Base-by-base conservation (phyloP, 805 yeast genomes). In the Lachancea thermotolerans region DNA sequence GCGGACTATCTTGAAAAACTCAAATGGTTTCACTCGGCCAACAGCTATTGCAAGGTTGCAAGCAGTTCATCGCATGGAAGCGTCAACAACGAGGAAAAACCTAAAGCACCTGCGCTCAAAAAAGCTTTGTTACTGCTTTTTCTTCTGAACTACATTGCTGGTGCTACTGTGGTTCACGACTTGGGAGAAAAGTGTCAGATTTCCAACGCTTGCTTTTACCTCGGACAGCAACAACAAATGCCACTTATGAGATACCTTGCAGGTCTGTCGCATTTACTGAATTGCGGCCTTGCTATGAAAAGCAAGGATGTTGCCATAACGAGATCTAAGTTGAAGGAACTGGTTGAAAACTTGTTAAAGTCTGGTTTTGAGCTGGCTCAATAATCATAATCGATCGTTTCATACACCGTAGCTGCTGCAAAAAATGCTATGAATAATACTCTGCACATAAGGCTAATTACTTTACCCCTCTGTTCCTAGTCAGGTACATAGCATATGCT, bases 181-280 rank as follows among this genome's bases (percentile, higher is more conserved):
- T 39, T 61, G 14, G 54, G 54, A 3, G 39, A 33, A 10, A 59
- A 60, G 10, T 52, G 57, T 35, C 49, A 49, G 35, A 48, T 62
- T 6, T 62, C 67, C 9, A 52, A 47, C 15, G 37, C 46, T 7
- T 61, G 65, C 37, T 64, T 60, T 42, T 56, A 57, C n/a, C 40
- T 61, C 12, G 49, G 58, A 6, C 57, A 50, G 34, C 56, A 52
- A 39, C 57, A 54, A 32, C 50, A 52, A n/a, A 39, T 59, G 46
- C 45, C 47, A 5, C 35, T 45, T 4, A 41, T 61, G 27, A 47
- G 52, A 12, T 64, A 62, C 46, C 43, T 61, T 2, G 42, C 55
- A 9, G 68, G 67, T 4, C 38, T 61, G 29, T 62, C 66, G 64
- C 65, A 62, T 47, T 35, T 64, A 32, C 54, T 55, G 46, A 64